Evolutionary conservation across 345 rosid species (phyloP).

Genomic region (Camelina sativa): DNA sequence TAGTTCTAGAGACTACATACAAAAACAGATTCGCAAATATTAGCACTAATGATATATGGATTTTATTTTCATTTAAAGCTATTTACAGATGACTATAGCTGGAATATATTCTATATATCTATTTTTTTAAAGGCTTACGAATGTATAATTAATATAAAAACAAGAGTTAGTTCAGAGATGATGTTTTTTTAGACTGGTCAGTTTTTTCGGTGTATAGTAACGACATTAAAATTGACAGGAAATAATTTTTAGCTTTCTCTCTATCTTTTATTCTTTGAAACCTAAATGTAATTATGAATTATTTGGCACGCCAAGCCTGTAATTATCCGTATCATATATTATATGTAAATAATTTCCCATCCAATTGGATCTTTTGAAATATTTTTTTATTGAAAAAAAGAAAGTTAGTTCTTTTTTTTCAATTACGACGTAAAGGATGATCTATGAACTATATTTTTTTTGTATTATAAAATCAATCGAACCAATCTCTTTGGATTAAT

Average conservation of each 20-base stretch:
- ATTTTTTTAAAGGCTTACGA: not conserved
- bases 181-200: too few relatives aligned
- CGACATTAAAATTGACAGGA: too few relatives aligned
- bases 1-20: not conserved
- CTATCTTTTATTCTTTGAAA: too few relatives aligned
- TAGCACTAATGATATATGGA: not conserved
- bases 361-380: too few relatives aligned
- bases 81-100: not conserved
- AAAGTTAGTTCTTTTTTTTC: not conserved
- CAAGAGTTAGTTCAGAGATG: not conserved
- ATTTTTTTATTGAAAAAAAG: too few relatives aligned
- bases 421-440: slow-evolving; percentile 28
- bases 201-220: too few relatives aligned
- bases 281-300: too few relatives aligned
- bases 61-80: not conserved
- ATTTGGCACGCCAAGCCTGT: too few relatives aligned
- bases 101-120: not conserved
- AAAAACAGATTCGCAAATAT: not conserved
- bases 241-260: too few relatives aligned
- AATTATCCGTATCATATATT: too few relatives aligned
- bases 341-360: too few relatives aligned
- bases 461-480: slow-evolving; percentile 24
- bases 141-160: slow-evolving; percentile 12
- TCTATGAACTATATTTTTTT: slow-evolving; percentile 16
- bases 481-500: slow-evolving; percentile 14